phyloP scores from a whole-genome alignment of 2,329 filamentous ascomycete species.

The Hymenoscyphus albidus region DNA sequence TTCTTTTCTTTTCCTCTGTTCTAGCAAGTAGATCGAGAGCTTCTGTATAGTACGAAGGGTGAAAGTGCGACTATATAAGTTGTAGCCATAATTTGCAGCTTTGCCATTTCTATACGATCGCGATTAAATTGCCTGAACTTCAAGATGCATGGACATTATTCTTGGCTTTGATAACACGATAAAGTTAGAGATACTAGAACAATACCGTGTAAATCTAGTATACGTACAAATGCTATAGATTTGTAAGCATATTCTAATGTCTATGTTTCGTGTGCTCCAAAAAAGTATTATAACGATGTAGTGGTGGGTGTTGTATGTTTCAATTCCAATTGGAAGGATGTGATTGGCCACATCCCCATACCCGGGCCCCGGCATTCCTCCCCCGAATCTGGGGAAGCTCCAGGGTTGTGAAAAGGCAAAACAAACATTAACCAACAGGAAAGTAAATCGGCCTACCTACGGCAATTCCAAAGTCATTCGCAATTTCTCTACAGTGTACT shows the following conservation, averaged over 20 bases:
- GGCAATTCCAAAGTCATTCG: neutral
- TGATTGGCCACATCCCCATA: conserved; percentile 1
- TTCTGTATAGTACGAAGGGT: too few species aligned
- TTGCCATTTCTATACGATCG: too few species aligned
- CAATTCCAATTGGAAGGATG: neutral
- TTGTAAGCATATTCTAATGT: neutral
- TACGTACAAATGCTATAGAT: neutral
- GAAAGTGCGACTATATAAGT: too few species aligned
- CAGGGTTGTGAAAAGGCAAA: neutral
- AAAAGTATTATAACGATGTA: neutral
- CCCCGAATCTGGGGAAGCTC: neutral
- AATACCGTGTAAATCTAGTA: too few species aligned
- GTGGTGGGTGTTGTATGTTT: neutral
- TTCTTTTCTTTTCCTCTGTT: too few species aligned
- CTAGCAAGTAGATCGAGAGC: too few species aligned
- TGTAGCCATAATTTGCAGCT: too few species aligned
- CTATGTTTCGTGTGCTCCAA: neutral
- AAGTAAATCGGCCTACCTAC: neutral
- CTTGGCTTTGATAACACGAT: too few species aligned
- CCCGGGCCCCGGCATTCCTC: neutral
- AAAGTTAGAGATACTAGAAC: too few species aligned
- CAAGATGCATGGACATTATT: too few species aligned
- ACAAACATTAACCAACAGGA: neutral
- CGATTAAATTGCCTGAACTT: too few species aligned
- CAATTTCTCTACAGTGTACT: neutral